Base-by-base conservation (phyloP, 2,329 filamentous ascomycete species). In the Phyllosticta citribraziliensis region DNA sequence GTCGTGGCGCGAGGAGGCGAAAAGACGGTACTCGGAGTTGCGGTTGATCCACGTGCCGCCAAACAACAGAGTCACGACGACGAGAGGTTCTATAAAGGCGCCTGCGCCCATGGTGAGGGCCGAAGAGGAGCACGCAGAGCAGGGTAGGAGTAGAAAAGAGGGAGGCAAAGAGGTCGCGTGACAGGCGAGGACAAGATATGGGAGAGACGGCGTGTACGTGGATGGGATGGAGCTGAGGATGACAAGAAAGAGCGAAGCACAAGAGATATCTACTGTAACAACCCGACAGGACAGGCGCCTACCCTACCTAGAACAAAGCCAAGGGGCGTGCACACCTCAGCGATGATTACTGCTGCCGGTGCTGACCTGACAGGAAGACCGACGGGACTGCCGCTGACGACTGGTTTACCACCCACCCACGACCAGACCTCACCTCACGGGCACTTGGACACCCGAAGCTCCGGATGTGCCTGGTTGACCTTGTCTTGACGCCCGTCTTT, bases 1-100 rank as follows among this genome's bases (percentile, higher is more conserved):
- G 40, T 47, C 40, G 60, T 67, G 59, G 65, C 67, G 62, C 33
- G 64, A 65, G 22, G 69, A 64, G 62, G 67, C 67, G 64, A 74
- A 73, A 35, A 73, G 68, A 61, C 70, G 68, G 63, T 74, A 74
- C 12, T 70, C 66, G 59, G 68, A 72, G 63, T 80, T 77, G 51
- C 84, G 78, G 68, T 87, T 87, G 65, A 87, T 78, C 76, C 82
- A 82, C 17, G 84, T 84, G 25, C 84, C 84, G 61, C 82, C 81
- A 62, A 84, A 79, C 14, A 87, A 78, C 24, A 87, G 75, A 22
- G 78, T 75, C 58, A 86, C 73, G 33, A 87, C 84, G 2, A 84
- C 77, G 14, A 85, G 72, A n/a, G 84, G 84, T 66, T 87, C 84
- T 60, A 85, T 72, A 63, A 85, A 75, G 17, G 81, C 80, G 52